Evolutionary conservation across 495 filamentous ascomycete species (phyloP), one percentile per base, ranked within the genome.

Genomic region (Jackrogersella multiformis): DNA sequence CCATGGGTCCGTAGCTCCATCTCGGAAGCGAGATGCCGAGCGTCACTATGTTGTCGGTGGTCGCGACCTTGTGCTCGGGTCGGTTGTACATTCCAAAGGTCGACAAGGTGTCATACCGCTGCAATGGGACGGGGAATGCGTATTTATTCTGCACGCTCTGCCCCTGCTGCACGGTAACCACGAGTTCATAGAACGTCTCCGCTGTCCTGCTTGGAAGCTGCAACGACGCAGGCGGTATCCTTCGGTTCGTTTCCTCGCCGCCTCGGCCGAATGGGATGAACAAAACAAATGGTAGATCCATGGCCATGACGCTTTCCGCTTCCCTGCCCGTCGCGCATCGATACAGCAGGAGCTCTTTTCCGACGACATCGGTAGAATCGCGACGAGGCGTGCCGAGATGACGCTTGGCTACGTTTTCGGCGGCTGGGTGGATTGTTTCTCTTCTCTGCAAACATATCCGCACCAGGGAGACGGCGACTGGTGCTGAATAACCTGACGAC

Each of bases 61-160:
- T 89, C 53, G 85, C 85, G 64, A 96, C 91, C 48, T 91, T 91
- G 52, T 87, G 88, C 76, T 97, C 95, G 8, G 93, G 95, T 24
- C 93, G 89, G 78, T 98, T 97, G 80, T 97, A 99, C 95, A 99
- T 99, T 75, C 95, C 96, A 78, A 98, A 99, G 28, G 95, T 98
- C 20, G 94, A 97, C 26, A 99, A 82, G 2, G 93, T 99, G 76
- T 99, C 95, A 78, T 97, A 99, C 67, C 95, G 85, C 64, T 88
- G 85, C 64, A 99, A 87, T 10, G 95, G 96, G 0, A 98, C 91
- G 0, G 95, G 94, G 65, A 97, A 97, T 5, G 89, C 78, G 72
- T 94, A 95, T 81, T 96, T 96, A 71, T 90, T 91, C 74, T 97
- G 90, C 32, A 93, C 87, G 58, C 87, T 84, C 45, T 86, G 87